Conservation (phyloP, 345 rosid species). For the Lumnitzera racemosa region DNA sequence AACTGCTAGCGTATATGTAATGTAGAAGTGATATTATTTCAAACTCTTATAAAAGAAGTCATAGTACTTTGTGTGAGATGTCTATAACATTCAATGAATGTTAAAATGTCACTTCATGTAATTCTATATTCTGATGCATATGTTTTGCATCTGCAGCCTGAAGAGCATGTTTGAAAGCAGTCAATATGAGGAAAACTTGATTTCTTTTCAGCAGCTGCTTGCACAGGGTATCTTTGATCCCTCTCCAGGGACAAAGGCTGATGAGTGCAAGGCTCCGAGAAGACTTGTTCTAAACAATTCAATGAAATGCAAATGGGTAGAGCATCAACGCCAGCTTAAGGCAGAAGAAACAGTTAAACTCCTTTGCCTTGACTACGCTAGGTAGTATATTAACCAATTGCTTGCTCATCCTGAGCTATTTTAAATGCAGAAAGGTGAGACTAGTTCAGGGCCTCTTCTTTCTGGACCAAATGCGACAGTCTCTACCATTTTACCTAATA, state of each 20-base stretch:
- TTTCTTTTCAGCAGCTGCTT: slow-evolving; percentile 62
- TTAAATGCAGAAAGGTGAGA: slow-evolving; percentile 42
- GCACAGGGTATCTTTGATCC: slow-evolving; percentile 76
- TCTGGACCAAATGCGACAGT: slow-evolving; percentile 25
- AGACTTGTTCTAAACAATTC: slow-evolving; percentile 46
- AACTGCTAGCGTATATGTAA: no score
- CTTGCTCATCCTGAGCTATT: slow-evolving; percentile 1
- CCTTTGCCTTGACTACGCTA: neutral
- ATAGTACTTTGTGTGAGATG: no score
- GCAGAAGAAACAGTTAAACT: slow-evolving; percentile 18
- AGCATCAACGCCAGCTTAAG: slow-evolving; percentile 47
- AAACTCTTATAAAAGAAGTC: no score
- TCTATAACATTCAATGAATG: neutral
- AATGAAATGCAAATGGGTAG: slow-evolving; percentile 68
- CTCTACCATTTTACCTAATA: slow-evolving; percentile 26
- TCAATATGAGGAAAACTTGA: slow-evolving; percentile 76
- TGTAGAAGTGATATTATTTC: no score
- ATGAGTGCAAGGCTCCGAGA: slow-evolving; percentile 54
- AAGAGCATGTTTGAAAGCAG: slow-evolving; percentile 67
- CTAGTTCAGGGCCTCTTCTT: slow-evolving; percentile 19
- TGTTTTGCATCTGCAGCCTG: slow-evolving; percentile 46
- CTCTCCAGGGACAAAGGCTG: slow-evolving; percentile 44
- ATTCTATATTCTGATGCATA: neutral
- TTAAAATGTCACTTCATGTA: neutral
- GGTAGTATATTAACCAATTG: neutral